These are phyloP conservation scores for Penicillium flavigenum DNA, from an alignment of 495 filamentous ascomycete species.

Conservation along the genomic window DNA sequence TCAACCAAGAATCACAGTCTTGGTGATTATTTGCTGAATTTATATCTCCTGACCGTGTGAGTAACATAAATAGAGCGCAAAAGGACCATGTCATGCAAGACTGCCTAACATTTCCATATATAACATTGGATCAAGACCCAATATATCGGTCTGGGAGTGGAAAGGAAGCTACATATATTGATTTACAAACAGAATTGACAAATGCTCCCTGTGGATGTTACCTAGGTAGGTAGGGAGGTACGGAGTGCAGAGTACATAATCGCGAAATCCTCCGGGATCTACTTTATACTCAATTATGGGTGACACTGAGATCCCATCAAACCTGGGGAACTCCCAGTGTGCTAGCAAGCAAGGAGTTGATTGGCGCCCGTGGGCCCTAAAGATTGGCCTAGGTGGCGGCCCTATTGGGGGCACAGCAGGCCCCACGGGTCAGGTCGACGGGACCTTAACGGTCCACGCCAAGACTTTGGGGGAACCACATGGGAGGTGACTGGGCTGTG, in stretches of 20 bases:
- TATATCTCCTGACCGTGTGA: not conserved
- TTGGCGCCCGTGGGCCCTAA: slow-evolving; percentile 19
- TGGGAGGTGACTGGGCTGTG: slow-evolving; percentile 16
- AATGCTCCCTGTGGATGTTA: not conserved
- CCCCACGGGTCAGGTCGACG: slow-evolving; percentile 23
- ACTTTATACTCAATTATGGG: not conserved
- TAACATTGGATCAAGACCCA: not conserved
- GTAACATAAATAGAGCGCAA: not conserved
- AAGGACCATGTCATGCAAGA: not conserved
- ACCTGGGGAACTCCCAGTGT: slow-evolving; percentile 23
- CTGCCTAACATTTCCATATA: not conserved
- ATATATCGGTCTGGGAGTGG: too few species aligned
- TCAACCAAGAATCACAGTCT: not conserved
- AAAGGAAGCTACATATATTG: not conserved
- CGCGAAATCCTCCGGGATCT: not conserved
- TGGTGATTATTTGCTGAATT: not conserved
- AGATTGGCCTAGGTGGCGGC: not conserved
- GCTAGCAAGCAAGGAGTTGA: slow-evolving; percentile 16
- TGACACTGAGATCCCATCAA: slow-evolving; percentile 16
- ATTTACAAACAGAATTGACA: not conserved
- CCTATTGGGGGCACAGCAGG: slow-evolving; percentile 6
- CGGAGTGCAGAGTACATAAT: not conserved
- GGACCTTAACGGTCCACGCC: slow-evolving; percentile 7
- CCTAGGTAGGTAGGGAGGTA: too few species aligned
- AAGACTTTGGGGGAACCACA: slow-evolving; percentile 10